Conservation (phyloP, 2,329 filamentous ascomycete genomes). For the Zymoseptoria passerinii region DNA sequence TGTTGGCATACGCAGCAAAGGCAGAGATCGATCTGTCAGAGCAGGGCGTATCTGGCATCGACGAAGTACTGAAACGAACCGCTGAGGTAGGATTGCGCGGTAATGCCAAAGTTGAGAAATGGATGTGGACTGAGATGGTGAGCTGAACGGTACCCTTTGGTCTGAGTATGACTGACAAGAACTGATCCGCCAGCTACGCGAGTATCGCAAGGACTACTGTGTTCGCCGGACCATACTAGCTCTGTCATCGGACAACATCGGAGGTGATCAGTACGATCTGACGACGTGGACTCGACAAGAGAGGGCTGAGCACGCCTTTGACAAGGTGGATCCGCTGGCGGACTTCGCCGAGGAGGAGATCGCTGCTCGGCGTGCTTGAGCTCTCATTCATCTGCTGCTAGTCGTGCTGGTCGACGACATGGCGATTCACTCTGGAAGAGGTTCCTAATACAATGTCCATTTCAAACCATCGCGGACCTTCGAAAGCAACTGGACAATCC, state of each 20-base stretch:
- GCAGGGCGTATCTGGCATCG: constrained; percentile 2
- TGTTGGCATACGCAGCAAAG: constrained; percentile 13
- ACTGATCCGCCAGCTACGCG: not conserved
- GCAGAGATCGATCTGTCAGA: constrained; percentile 8
- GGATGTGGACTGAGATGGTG: constrained; percentile 5
- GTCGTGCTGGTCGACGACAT: no score
- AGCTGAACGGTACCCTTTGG: not conserved
- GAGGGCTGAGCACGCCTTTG: constrained; percentile 7
- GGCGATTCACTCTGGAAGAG: no score
- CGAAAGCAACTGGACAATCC: not conserved
- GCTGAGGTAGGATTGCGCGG: not conserved
- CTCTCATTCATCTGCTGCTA: no score
- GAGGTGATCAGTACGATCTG: constrained; percentile 10
- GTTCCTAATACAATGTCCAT: no score
- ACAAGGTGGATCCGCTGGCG: constrained; percentile 12
- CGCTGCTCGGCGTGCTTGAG: not conserved
- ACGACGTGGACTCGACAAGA: constrained; percentile 6
- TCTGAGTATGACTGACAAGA: not conserved
- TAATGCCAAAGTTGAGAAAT: constrained; percentile 4
- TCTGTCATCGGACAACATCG: not conserved
- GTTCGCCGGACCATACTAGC: not conserved
- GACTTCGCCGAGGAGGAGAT: constrained; percentile 1
- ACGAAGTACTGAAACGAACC: not conserved
- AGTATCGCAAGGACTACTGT: not conserved
- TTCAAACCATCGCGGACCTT: no score